A percentile compares a stretch with the other conserved stretches of the same genome.
phyloP scores from a whole-genome alignment of 2,329 filamentous ascomycete genomes.

The Grosmannia clavigera region DNA sequence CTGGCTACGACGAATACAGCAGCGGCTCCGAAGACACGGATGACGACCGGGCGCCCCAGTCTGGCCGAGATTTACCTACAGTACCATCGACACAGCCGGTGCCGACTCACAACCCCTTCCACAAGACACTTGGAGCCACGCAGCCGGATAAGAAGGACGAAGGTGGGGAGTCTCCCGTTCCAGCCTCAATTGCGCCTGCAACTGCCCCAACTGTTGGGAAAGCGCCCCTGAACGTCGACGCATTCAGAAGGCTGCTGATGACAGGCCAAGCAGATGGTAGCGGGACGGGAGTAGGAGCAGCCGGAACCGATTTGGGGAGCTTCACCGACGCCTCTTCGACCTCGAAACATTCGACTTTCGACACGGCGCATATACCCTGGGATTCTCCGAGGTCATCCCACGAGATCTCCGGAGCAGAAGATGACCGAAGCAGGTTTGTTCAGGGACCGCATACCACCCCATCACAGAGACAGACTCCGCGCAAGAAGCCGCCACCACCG shows the following conservation, averaged over 20 bases:
- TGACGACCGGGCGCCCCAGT: constrained; percentile 15
- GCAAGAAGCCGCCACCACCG: constrained; percentile 58
- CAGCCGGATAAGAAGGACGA: constrained; percentile 21
- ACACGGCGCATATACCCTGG: constrained; percentile 20
- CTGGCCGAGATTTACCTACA: constrained; percentile 11
- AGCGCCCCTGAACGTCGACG: constrained; percentile 57
- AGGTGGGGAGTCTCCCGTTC: constrained; percentile 14
- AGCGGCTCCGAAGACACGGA: constrained; percentile 17
- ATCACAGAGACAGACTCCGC: constrained; percentile 14
- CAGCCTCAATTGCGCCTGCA: constrained; percentile 1
- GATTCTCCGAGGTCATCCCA: constrained; percentile 48
- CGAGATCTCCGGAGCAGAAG: constrained; percentile 40
- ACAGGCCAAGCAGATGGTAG: constrained; percentile 47
- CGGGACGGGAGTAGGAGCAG: constrained; percentile 15
- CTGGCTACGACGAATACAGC: constrained; percentile 16
- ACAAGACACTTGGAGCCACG: constrained; percentile 40
- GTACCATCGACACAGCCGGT: background rate
- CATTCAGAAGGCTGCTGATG: constrained; percentile 64
- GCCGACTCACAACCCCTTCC: constrained; percentile 35
- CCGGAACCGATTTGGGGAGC: constrained; percentile 30
- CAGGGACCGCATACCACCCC: background rate
- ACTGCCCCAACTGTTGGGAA: constrained; percentile 20
- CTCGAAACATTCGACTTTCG: constrained; percentile 46
- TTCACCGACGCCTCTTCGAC: constrained; percentile 46
- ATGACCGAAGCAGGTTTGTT: constrained; percentile 27